A percentile compares a stretch with the other conserved stretches of the same genome.
Conservation (phyloP, 164 flowering plant species). For the Stephania cephalantha region DNA sequence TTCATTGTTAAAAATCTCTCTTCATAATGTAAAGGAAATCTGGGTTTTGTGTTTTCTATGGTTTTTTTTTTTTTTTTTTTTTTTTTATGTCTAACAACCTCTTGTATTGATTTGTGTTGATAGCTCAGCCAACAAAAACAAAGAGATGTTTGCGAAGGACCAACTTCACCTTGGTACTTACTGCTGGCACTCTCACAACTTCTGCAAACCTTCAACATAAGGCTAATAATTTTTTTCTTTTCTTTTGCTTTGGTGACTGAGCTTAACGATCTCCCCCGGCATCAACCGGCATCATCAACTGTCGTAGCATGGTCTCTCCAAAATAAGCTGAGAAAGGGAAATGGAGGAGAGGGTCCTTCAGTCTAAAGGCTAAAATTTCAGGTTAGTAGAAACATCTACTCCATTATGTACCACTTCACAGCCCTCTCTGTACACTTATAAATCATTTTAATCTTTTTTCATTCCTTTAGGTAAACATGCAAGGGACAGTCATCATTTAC, state of each 20-base stretch:
- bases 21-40: background rate
- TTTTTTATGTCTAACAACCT: background rate
- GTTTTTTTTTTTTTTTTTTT: too few species aligned
- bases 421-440: background rate
- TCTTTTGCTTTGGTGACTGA: background rate
- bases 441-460: background rate
- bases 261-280: background rate
- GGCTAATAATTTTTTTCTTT: background rate
- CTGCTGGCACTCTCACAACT: background rate
- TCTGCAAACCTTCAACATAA: background rate
- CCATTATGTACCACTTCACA: background rate
- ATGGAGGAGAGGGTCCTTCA: background rate
- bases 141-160: background rate
- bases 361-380: background rate
- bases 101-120: background rate
- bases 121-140: background rate
- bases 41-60: background rate
- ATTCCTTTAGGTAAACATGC: background rate
- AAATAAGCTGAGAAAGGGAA: background rate
- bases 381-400: background rate
- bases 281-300: background rate
- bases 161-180: background rate
- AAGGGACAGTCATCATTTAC: background rate
- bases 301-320: background rate
- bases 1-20: background rate